Conservation (phyloP, 345 rosid species). For the Acer campestre region DNA sequence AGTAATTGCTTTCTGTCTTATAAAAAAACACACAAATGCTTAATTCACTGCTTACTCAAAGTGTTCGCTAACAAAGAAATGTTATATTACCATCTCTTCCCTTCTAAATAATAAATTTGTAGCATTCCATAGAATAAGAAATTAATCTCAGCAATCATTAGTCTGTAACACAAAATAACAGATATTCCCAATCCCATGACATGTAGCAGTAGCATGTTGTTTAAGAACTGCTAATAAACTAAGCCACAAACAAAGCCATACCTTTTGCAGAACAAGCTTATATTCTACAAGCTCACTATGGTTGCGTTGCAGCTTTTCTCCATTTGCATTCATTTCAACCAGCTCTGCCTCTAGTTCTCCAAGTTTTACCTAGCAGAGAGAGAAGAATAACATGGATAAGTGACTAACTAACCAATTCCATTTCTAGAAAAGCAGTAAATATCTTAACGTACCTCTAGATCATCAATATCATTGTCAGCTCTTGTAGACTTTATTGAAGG, state of each 20-base stretch:
- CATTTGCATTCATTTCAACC: slow-evolving; percentile 86
- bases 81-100: not conserved
- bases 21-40: not conserved
- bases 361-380: slow-evolving; percentile 60
- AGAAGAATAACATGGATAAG: not conserved
- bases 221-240: not conserved
- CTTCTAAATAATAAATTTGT: not conserved
- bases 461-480: slow-evolving; percentile 61
- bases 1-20: not conserved
- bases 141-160: not conserved
- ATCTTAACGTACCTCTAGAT: slow-evolving; percentile 62
- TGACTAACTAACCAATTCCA: slow-evolving; percentile 15
- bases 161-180: not conserved
- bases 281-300: slow-evolving; percentile 84
- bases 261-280: slow-evolving; percentile 87
- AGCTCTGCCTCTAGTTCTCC: slow-evolving; percentile 95
- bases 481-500: slow-evolving; percentile 43
- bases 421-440: slow-evolving; percentile 5
- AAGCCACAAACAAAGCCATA: slow-evolving; percentile 31
- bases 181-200: not conserved
- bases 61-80: not conserved
- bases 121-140: not conserved
- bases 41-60: not conserved
- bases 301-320: slow-evolving; percentile 76
- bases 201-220: not conserved